Percentiles rank a stretch among this genome's conserved stretches.
phyloP scores from a whole-genome alignment of 1,284 basidiomycete species.

The Ustilago nuda region DNA sequence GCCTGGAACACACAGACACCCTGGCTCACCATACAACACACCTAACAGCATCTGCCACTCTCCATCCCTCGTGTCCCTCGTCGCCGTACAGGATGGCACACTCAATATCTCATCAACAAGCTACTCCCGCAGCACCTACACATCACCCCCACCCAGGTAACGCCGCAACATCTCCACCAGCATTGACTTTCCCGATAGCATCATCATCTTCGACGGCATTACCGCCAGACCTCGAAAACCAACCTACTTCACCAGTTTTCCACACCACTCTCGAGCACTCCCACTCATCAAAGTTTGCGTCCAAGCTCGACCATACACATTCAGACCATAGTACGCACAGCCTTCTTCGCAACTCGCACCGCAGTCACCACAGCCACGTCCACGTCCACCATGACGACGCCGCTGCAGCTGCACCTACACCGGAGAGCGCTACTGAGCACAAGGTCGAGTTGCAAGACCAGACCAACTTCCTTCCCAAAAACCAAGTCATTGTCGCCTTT shows the following conservation, averaged over 20 bases:
- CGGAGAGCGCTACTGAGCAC: constrained; percentile 33
- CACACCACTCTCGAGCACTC: constrained; percentile 7
- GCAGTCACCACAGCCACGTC: neutral
- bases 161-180: constrained; percentile 8
- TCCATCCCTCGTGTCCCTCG: neutral
- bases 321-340: constrained; percentile 12
- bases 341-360: constrained; percentile 15
- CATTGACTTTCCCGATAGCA: constrained; percentile 15
- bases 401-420: constrained; percentile 35
- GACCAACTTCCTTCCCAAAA: constrained; percentile 79
- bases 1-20: neutral
- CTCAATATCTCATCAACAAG: constrained; percentile 8
- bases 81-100: constrained; percentile 11
- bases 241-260: constrained; percentile 1
- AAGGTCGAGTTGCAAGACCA: constrained; percentile 76
- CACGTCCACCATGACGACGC: constrained; percentile 14
- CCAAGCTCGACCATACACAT: constrained; percentile 17
- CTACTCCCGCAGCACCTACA: constrained; percentile 2
- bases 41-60: neutral
- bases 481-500: constrained; percentile 77
- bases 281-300: neutral
- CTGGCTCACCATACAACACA: neutral
- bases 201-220: constrained; percentile 11
- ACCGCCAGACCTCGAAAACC: constrained; percentile 24
- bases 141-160: neutral